Base-by-base conservation (phyloP, 441 rosid genomes). In the Adansonia madagascariensis region DNA sequence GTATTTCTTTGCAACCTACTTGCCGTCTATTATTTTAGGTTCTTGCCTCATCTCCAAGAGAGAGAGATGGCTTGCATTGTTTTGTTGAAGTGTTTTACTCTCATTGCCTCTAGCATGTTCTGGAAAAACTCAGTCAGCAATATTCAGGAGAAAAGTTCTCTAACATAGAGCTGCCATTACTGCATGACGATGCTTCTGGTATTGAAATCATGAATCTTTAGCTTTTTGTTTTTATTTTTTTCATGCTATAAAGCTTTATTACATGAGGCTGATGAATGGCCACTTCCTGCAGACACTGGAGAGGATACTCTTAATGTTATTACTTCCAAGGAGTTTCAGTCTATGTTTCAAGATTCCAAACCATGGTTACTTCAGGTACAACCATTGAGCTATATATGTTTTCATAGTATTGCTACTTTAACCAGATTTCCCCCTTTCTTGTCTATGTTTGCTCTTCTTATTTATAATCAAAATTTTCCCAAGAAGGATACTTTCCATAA, bases 301-400 rank as follows among this genome's bases (percentile, higher is more conserved):
- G 84, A 80, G 67, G 77, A 88, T 68, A 90, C 86, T 71, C 84
- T 87, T 80, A 84, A 83, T 82, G 76, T 78, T 57, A 86, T 93
- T 63, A 87, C 86, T 18, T 81, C 92, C 61, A 82, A 89, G 83
- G 89, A 89, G 65, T 88, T 90, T 59, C 80, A 68, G 50, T 77
- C 71, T 31, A 78, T 83, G 75, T 81, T 89, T 76, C 84, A 83
- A 81, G 85, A 85, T 84, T 82, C 92, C 78, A 89, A 83, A 82
- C 96, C 99, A 75, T 84, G 86, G 91, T 87, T 95, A 81, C 75
- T 93, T 82, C 92, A 89, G 97, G 99, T 95, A 84, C 22, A 18
- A 12, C 57, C 55, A 62, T 67, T 43, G 31, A 80, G 53, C 63
- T 15, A 59, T 27, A 22, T 8, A n/a, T 64, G 15, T 65, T 46